Evolutionary conservation across 441 rosid species (phyloP), one percentile per base, ranked within the genome.

Genomic region (Mallotus japonicus): DNA sequence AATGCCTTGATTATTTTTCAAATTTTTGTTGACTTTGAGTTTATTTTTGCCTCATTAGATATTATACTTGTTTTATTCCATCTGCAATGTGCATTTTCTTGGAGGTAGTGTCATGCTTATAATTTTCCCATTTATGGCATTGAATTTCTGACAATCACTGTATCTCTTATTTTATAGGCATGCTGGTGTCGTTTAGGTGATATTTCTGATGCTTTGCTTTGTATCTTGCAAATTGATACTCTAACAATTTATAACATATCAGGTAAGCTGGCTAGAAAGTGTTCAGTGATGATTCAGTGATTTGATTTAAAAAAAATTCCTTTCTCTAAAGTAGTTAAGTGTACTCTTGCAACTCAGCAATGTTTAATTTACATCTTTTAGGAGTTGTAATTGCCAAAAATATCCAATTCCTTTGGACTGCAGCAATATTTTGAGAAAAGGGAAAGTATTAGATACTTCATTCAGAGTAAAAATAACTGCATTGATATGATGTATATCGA

Each of bases 181-280:
- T 93, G 98, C 80, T 95, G 99, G 99, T 89, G 94, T 84, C 91
- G 75, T 72, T 66, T 93, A 69, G 92, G 90, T 77, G 90, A 82
- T 75, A 74, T 62, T 58, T 76, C 88, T 5, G 97, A 87, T 71
- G 88, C 97, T 74, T 74, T 78, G 77, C 96, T 95, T 61, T 95
- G 99, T 77, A 85, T 90, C 78, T 86, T 95, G 75, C 92, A 84
- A 77, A 76, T 69, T 76, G 97, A 83, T 76, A 87, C 91, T 44
- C 71, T 95, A 74, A 87, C 96, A 40, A 75, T 93, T 67, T 93
- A 92, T 84, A 89, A 78, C 71, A 83, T 79, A 62, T 88, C 97
- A 66, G 99, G 99, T 95, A 77, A 82, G 84, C 55, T 15, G 1
- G 24, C 17, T 28, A 47, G 49, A 17, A 50, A 42, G 22, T 66